Conservation (phyloP, 768 basidiomycete genomes). For the Stropharia rugosoannulata region DNA sequence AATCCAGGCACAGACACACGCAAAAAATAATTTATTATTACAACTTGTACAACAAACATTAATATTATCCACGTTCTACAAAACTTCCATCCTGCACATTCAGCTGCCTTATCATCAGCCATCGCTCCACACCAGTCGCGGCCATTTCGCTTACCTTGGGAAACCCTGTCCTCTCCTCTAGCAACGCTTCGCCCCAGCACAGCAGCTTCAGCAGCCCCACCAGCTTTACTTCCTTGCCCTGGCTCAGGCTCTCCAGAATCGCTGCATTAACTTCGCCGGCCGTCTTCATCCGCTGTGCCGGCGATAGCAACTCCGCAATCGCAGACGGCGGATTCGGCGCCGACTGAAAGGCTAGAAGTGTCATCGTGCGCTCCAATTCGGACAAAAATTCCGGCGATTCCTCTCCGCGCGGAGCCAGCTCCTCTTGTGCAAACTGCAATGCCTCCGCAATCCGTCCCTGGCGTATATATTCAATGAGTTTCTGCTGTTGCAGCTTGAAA, state of each 20-base stretch:
- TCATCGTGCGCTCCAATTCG: conserved; percentile 95
- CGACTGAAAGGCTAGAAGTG: conserved; percentile 80
- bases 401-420: conserved; percentile 93
- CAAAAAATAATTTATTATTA: conserved; percentile 19
- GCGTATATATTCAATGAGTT: conserved; percentile 92
- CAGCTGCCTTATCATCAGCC: conserved; percentile 22
- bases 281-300: conserved; percentile 90
- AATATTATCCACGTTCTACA: conserved; percentile 15
- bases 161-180: conserved; percentile 78
- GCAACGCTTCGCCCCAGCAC: conserved; percentile 83
- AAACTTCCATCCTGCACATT: conserved; percentile 29
- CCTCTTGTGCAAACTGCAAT: conserved; percentile 87
- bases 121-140: conserved; percentile 1
- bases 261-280: conserved; percentile 95
- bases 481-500: conserved; percentile 95
- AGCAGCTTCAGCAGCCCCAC: conserved; percentile 79
- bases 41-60: conserved; percentile 17
- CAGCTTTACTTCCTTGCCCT: conserved; percentile 91
- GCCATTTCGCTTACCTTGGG: conserved; percentile 54
- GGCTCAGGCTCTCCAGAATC: conserved; percentile 87
- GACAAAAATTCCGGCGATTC: conserved; percentile 91
- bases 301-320: conserved; percentile 79
- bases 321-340: conserved; percentile 56
- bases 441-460: conserved; percentile 77
- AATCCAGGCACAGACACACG: conserved; percentile 16